phyloP scores from a whole-genome alignment of 2,329 filamentous ascomycete genomes.

The Trichophaea hybrida region DNA sequence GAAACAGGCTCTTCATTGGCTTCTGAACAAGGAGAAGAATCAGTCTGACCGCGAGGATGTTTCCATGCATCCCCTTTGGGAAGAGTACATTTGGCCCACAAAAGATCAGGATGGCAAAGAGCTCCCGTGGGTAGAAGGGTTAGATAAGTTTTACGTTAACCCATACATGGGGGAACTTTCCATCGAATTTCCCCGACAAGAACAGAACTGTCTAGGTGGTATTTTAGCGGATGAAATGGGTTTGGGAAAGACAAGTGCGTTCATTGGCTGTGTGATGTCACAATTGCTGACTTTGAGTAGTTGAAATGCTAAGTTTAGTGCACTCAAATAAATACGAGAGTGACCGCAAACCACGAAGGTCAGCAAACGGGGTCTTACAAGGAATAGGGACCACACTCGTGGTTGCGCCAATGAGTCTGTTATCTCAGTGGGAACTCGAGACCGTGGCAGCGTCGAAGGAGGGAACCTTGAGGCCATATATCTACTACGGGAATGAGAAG shows the following conservation, averaged over 20 bases:
- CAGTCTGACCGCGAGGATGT: constrained; percentile 39
- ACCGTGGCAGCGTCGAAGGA: constrained; percentile 76
- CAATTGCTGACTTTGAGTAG: background rate
- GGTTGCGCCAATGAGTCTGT: constrained; percentile 87
- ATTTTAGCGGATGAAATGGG: constrained; percentile 96
- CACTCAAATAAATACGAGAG: constrained; percentile 58
- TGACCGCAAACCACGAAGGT: constrained; percentile 3
- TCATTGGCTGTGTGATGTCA: background rate
- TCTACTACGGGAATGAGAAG: constrained; percentile 90
- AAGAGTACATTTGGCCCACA: constrained; percentile 79
- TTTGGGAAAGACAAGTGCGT: constrained; percentile 66
- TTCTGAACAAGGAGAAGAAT: constrained; percentile 74
- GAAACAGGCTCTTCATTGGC: constrained; percentile 90
- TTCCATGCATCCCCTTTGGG: constrained; percentile 96
- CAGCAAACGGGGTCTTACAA: background rate
- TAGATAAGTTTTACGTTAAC: constrained; percentile 71
- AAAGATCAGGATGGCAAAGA: constrained; percentile 76
- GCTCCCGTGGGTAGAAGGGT: constrained; percentile 8
- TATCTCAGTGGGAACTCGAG: constrained; percentile 96
- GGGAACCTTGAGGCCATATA: constrained; percentile 65
- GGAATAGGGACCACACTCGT: constrained; percentile 66
- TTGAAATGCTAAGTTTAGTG: constrained; percentile 90
- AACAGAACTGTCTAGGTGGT: constrained; percentile 86
- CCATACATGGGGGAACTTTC: constrained; percentile 92
- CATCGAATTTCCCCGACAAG: constrained; percentile 78